Conservation (phyloP, 169 alveolate genomes). For the Plasmodium malariae region DNA sequence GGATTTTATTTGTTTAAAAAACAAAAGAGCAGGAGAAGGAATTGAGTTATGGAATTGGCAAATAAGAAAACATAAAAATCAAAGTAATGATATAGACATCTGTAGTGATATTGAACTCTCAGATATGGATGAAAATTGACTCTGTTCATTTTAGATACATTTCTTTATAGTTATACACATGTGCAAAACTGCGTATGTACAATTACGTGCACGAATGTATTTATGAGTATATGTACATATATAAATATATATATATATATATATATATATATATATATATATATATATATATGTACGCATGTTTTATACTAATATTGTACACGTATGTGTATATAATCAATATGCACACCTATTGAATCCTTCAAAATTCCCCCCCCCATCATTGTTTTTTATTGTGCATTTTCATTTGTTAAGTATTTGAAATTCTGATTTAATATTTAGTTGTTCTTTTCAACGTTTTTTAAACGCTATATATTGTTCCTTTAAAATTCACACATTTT, state of each 20-base stretch:
- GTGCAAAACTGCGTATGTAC: too few species aligned
- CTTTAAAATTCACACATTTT: slow-evolving; percentile 5
- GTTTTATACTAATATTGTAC: too few species aligned
- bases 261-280: too few species aligned
- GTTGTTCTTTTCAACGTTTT: slow-evolving; percentile 4
- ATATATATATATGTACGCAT: too few species aligned
- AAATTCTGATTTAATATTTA: slow-evolving; percentile 51
- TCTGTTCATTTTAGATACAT: too few species aligned
- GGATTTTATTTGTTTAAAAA: slow-evolving; percentile 82
- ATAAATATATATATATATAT: too few species aligned
- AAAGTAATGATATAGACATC: slow-evolving; percentile 23
- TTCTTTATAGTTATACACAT: too few species aligned
- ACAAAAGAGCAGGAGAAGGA: slow-evolving; percentile 82
- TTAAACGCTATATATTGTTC: slow-evolving; percentile 12
- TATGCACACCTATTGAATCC: background rate
- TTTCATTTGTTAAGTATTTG: slow-evolving; percentile 40
- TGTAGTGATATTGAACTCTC: slow-evolving; percentile 75
- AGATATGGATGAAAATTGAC: slow-evolving; percentile 13
- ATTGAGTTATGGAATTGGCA: slow-evolving; percentile 89
- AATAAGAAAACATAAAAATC: slow-evolving; percentile 76
- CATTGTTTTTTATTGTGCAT: background rate
- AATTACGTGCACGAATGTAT: too few species aligned
- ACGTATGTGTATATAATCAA: background rate
- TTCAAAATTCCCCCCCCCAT: too few species aligned
- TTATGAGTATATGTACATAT: too few species aligned